A percentile compares a stretch with the other conserved stretches of the same genome.
These are phyloP conservation scores for Vitis hybrid DNA, from an alignment of 177 flowering plant genomes.

Conservation along the genomic window DNA sequence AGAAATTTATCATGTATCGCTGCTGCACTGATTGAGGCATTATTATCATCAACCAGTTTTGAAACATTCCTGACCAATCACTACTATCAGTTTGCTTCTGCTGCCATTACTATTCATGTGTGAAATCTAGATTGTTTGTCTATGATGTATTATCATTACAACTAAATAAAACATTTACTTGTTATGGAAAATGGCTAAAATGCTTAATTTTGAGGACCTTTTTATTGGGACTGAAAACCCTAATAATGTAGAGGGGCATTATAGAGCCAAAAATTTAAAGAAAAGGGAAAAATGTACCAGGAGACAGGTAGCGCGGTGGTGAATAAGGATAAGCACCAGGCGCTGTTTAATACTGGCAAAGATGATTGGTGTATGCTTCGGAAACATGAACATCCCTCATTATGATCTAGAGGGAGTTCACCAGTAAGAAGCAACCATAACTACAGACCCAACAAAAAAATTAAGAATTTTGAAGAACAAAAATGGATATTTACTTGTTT, in stretches of 20 bases:
- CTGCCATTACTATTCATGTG: too few relatives aligned
- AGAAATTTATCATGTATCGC: conserved; percentile 69
- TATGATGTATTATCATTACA: too few relatives aligned
- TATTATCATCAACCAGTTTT: too few relatives aligned
- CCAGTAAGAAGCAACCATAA: conserved; percentile 42
- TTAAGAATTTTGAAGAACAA: not conserved
- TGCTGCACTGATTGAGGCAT: conserved; percentile 66
- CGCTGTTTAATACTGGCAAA: conserved; percentile 43
- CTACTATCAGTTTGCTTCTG: too few relatives aligned
- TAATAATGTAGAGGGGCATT: too few relatives aligned
- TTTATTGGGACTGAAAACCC: too few relatives aligned
- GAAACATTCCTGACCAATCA: too few relatives aligned
- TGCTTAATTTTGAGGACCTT: too few relatives aligned
- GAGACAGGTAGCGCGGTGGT: conserved; percentile 45
- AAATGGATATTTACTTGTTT: not conserved
- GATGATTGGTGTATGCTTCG: conserved; percentile 40
- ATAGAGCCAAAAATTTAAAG: not conserved
- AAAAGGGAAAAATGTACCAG: conserved; percentile 26
- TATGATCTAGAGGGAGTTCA: conserved; percentile 27
- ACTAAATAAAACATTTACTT: too few relatives aligned
- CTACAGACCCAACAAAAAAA: not conserved
- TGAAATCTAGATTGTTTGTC: too few relatives aligned
- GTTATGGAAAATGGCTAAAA: too few relatives aligned
- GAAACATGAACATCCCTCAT: conserved; percentile 45
- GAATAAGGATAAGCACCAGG: conserved; percentile 1